These are phyloP conservation scores for Chrysoporthe puriensis DNA, from an alignment of 2,329 filamentous ascomycete species.

Conservation along the genomic window DNA sequence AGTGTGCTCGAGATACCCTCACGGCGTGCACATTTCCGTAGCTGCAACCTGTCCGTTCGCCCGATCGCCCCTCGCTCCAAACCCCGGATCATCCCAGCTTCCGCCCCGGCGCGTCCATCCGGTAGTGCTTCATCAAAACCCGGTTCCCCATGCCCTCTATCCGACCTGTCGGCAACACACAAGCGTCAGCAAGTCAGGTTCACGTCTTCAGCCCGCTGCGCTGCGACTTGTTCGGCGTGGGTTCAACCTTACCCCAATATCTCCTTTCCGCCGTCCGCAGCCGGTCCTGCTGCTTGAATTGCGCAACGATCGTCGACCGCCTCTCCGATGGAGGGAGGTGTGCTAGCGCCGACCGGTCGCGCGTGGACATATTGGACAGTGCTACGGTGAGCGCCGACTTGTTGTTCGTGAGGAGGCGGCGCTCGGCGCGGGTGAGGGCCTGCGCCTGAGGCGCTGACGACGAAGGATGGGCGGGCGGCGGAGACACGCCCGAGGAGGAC, in stretches of 20 bases:
- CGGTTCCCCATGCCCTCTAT: conserved; percentile 31
- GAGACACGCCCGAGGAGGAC: neutral
- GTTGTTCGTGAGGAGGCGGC: conserved; percentile 13
- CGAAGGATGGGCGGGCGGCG: neutral
- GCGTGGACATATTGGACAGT: conserved; percentile 31
- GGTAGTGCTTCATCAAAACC: conserved; percentile 32
- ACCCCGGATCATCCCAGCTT: conserved; percentile 4
- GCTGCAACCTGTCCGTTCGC: too few relatives aligned
- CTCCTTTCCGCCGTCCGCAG: conserved; percentile 31
- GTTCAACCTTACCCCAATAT: conserved; percentile 31
- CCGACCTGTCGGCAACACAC: conserved; percentile 5
- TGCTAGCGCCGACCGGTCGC: conserved; percentile 35
- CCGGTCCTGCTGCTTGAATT: conserved; percentile 37
- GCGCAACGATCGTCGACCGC: conserved; percentile 34
- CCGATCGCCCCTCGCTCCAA: neutral
- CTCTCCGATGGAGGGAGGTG: conserved; percentile 39
- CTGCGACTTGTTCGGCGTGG: conserved; percentile 9
- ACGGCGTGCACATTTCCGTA: too few relatives aligned
- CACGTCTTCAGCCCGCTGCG: neutral
- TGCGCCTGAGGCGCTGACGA: neutral
- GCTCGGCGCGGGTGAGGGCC: conserved; percentile 12
- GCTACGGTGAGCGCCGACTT: conserved; percentile 8
- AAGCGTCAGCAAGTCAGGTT: neutral
- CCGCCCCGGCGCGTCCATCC: conserved; percentile 30
- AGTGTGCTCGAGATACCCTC: too few relatives aligned